Evolutionary conservation across 805 yeast species (phyloP), one percentile per base, ranked within the genome.

Genomic region (Teunomyces stri): DNA sequence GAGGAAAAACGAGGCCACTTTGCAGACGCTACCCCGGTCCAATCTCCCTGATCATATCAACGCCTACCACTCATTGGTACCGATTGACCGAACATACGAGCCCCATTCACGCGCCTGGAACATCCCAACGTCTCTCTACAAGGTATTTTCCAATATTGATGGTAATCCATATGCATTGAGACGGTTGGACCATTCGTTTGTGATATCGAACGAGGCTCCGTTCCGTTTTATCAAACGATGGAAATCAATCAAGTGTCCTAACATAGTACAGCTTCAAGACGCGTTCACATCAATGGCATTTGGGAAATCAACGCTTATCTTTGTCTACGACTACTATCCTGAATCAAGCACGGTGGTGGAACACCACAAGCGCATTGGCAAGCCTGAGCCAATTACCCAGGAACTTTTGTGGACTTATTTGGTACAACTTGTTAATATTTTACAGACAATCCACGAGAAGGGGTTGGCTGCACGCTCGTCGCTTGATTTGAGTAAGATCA

Each of bases 201-300:
- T 50, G n/a, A 58, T 61, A 16, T 41, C 45, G 29, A 79, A 82
- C 43, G 88, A 88, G 51, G 65, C 72, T 43, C 80, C 85, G 22
- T 78, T 91, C 54, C 72, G 75, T 33, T 66, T 76, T 5, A 78
- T 87, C 46, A 82, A 83, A 55, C 74, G 67, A 51, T 92, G 97
- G 97, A 78, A 71, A 48, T 70, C 70, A 11, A 52, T 85, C 18
- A 66, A 69, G 6, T 59, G 58, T 43, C 68, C 71, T 52, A 84
- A 85, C 56, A 69, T 89, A 18, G 87, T 87, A 1, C 74, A 78
- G 35, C 68, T 89, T 5, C 77, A 80, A 37, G 97, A 91, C 61
- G 89, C 94, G 5, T 92, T 94, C 64, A 85, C 96, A 1, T 82
- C 92, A 5, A 79, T 89, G 47, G 85, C 89, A 4, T 94, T 94